These are phyloP conservation scores for Arthrobotrys pseudoclavata DNA, from an alignment of 2,329 filamentous ascomycete species.

Conservation along the genomic window DNA sequence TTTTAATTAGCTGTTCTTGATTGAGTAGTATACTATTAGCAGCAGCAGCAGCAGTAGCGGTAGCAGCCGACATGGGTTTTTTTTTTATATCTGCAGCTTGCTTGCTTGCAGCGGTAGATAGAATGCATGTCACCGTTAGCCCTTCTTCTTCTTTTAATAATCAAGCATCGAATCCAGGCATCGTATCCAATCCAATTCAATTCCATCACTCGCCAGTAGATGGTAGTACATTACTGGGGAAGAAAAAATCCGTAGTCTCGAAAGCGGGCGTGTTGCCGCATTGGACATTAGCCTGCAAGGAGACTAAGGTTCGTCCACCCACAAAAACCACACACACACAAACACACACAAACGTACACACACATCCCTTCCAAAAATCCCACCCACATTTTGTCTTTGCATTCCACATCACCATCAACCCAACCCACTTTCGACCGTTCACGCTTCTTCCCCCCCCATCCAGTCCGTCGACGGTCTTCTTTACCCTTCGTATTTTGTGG, in stretches of 20 bases:
- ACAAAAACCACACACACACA: slow-evolving; percentile 45
- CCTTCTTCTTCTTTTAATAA: slow-evolving; percentile 7
- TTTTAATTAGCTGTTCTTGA: slow-evolving; percentile 22
- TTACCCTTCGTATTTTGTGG: slow-evolving; percentile 45
- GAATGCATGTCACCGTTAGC: slow-evolving; percentile 4
- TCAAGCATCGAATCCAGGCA: not conserved
- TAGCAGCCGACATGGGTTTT: not conserved
- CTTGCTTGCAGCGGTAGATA: not conserved
- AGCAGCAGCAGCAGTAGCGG: not conserved
- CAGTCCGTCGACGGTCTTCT: slow-evolving; percentile 16
- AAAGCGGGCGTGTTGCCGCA: slow-evolving; percentile 39
- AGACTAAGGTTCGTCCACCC: not conserved
- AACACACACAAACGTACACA: too few species aligned
- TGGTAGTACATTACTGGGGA: too few species aligned
- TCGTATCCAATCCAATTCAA: slow-evolving; percentile 3
- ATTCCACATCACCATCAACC: slow-evolving; percentile 35
- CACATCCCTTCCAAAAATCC: slow-evolving; percentile 13
- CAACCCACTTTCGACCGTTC: slow-evolving; percentile 30
- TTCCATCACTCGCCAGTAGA: not conserved
- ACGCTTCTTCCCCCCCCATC: not conserved
- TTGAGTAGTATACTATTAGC: slow-evolving; percentile 1
- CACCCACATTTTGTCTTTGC: slow-evolving; percentile 24
- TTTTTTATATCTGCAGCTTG: slow-evolving; percentile 7
- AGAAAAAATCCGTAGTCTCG: not conserved
- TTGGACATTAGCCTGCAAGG: slow-evolving; percentile 35